Conservation (phyloP, 2,329 filamentous ascomycete genomes). For the Trichoderma koningii region DNA sequence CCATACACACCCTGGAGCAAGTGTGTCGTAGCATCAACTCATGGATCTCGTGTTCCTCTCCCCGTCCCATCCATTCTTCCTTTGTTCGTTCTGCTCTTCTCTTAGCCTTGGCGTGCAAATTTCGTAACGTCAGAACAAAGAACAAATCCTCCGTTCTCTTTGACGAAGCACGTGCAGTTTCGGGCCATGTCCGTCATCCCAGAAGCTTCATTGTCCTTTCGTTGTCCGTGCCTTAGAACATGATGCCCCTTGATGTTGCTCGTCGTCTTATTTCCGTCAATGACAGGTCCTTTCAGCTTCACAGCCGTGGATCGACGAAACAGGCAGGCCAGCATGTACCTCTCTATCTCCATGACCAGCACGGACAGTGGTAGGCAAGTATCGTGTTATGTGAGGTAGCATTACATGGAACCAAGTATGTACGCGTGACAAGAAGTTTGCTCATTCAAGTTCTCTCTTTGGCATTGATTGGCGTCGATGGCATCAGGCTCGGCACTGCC, state of each 20-base stretch:
- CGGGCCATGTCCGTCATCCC: background rate
- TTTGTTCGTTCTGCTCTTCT: background rate
- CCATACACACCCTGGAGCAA: background rate
- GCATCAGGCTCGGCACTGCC: background rate
- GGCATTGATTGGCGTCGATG: slow-evolving; percentile 2
- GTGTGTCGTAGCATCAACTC: background rate
- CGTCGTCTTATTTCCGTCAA: slow-evolving; percentile 15
- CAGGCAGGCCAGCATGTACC: slow-evolving; percentile 13
- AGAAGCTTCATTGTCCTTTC: background rate
- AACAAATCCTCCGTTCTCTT: background rate
- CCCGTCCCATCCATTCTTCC: background rate
- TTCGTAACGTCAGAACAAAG: background rate
- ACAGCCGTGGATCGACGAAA: background rate
- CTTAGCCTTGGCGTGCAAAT: background rate
- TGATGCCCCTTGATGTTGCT: background rate
- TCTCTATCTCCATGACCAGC: background rate
- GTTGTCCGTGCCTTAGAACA: background rate
- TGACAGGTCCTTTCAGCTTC: background rate
- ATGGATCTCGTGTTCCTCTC: no score
- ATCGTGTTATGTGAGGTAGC: background rate
- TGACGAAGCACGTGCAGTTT: background rate
- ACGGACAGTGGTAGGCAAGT: background rate
- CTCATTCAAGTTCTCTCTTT: background rate
- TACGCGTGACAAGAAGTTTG: background rate
- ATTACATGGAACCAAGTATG: background rate